A percentile compares a stretch with the other conserved stretches of the same genome.
Conservation (phyloP, 2,329 filamentous ascomycete species). For the Alternaria rosae region DNA sequence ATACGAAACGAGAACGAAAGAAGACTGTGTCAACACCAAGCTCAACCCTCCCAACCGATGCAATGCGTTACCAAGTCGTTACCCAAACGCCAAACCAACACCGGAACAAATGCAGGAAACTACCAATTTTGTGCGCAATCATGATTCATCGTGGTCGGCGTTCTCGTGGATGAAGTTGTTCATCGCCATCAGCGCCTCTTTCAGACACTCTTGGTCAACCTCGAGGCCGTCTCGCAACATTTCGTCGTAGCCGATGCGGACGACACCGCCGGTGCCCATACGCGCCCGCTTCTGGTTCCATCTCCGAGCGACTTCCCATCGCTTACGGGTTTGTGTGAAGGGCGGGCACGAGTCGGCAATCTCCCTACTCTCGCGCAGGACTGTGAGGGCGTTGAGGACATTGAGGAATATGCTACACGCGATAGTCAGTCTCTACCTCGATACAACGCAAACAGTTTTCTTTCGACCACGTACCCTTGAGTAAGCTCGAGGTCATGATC, state of each 20-base stretch:
- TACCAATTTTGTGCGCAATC: constrained; percentile 18
- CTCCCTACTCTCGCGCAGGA: constrained; percentile 44
- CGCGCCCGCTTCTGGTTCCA: constrained; percentile 41
- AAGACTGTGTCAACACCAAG: constrained; percentile 13
- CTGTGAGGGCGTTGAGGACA: constrained; percentile 43
- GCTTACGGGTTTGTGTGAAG: constrained; percentile 40
- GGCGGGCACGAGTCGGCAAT: constrained; percentile 41
- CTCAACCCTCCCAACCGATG: constrained; percentile 21
- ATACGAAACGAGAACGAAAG: constrained; percentile 23
- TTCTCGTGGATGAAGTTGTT: constrained; percentile 51
- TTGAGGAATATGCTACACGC: constrained; percentile 44
- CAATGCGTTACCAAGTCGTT: constrained; percentile 31
- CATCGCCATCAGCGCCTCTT: constrained; percentile 43
- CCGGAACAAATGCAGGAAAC: constrained; percentile 13
- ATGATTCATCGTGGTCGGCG: constrained; percentile 37
- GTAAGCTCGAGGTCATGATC: constrained; percentile 46
- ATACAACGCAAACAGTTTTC: neutral
- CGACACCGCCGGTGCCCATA: constrained; percentile 33
- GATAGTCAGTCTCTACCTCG: constrained; percentile 17
- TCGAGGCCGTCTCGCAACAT: constrained; percentile 43
- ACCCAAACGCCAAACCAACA: constrained; percentile 32
- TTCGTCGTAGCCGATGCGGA: constrained; percentile 45
- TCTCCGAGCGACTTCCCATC: constrained; percentile 43
- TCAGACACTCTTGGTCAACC: constrained; percentile 42
- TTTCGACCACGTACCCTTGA: constrained; percentile 38